phyloP scores from a whole-genome alignment of 306 rosid genomes.

The Glycine soja region DNA sequence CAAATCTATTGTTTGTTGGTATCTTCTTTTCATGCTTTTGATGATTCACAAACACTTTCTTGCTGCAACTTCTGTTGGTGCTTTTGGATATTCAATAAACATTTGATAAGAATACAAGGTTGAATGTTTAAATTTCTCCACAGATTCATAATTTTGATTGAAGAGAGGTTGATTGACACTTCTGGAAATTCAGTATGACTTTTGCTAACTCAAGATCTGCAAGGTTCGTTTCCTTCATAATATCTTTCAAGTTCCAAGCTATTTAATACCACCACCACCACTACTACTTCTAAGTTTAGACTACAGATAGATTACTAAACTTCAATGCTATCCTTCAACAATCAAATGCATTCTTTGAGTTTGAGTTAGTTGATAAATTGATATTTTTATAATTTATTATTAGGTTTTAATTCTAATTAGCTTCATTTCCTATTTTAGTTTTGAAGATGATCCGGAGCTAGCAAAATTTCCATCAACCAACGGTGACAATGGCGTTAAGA shows the following conservation, averaged over 20 bases:
- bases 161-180: conserved; percentile 41
- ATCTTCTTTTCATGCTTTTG: conserved; percentile 34
- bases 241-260: conserved; percentile 5
- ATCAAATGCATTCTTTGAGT: conserved; percentile 19
- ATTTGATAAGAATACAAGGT: conserved; percentile 4
- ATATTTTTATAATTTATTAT: not conserved
- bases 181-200: conserved; percentile 59
- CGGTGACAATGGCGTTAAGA: conserved; percentile 41
- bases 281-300: not conserved
- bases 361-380: not conserved
- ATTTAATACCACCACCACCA: not conserved
- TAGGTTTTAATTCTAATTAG: no score
- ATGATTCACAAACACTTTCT: conserved; percentile 6
- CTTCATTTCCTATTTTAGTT: conserved; percentile 41
- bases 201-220: conserved; percentile 69
- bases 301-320: not conserved
- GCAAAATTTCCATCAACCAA: conserved; percentile 32
- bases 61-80: conserved; percentile 10
- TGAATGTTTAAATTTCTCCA: conserved; percentile 33
- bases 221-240: conserved; percentile 55
- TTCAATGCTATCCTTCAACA: conserved; percentile 4
- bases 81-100: conserved; percentile 25
- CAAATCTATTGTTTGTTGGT: conserved; percentile 33
- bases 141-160: conserved; percentile 43
- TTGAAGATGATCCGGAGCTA: conserved; percentile 56